Evolutionary conservation across 805 yeast genomes (phyloP).

Genomic region (Metschnikowia amazonensis): DNA sequence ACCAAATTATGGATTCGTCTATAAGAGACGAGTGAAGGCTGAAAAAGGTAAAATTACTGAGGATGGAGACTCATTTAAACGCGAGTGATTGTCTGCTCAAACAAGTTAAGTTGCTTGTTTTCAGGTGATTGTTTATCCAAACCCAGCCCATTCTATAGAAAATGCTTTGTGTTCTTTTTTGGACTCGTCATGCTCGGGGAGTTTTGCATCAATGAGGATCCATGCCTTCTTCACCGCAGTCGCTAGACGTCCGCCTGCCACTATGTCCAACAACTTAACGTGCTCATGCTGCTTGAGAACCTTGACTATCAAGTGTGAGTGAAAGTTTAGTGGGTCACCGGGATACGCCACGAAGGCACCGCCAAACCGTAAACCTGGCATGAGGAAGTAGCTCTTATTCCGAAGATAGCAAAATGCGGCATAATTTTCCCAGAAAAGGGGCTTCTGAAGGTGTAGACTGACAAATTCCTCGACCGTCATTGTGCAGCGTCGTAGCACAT

Average conservation of each 20-base stretch:
- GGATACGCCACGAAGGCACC: conserved; percentile 88
- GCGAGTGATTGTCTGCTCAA: not conserved
- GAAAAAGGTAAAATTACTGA: conserved; percentile 28
- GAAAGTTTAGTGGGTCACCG: conserved; percentile 89
- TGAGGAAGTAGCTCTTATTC: conserved; percentile 46
- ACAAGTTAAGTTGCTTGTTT: no score
- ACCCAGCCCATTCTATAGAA: conserved; percentile 95
- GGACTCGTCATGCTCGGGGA: conserved; percentile 12
- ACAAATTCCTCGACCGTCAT: conserved; percentile 2
- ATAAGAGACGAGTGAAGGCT: conserved; percentile 33
- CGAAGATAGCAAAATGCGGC: conserved; percentile 38
- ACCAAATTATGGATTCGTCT: conserved; percentile 14
- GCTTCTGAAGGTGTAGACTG: not conserved
- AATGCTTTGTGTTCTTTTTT: conserved; percentile 38
- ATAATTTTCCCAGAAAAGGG: conserved; percentile 11
- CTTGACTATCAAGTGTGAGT: conserved; percentile 76
- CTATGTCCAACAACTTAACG: conserved; percentile 54
- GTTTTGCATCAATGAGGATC: conserved; percentile 46
- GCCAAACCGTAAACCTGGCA: conserved; percentile 91
- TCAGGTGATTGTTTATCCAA: conserved; percentile 50
- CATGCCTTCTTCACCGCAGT: conserved; percentile 88
- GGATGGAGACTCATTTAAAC: conserved; percentile 8
- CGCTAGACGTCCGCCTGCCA: conserved; percentile 87
- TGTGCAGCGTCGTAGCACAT: not conserved
- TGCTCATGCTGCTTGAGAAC: conserved; percentile 30